phyloP scores from a whole-genome alignment of 495 filamentous ascomycete genomes.

The Hypoxylon subgilvum region DNA sequence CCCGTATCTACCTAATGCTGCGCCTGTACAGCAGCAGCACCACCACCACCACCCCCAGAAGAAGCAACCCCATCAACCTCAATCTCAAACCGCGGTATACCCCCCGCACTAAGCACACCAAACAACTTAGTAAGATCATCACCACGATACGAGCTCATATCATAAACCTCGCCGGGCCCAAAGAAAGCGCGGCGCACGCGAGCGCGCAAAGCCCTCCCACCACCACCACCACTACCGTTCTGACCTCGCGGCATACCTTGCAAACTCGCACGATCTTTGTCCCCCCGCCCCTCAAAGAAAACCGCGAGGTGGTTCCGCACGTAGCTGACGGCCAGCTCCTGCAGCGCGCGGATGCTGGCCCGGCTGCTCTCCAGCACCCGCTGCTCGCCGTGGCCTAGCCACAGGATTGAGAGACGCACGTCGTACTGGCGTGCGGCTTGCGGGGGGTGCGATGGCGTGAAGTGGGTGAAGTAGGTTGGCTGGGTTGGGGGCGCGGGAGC shows the following conservation, averaged over 20 bases:
- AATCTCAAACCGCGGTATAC: conserved; percentile 44
- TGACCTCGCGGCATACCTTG: too few relatives aligned
- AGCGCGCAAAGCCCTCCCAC: conserved; percentile 26
- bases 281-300: too few relatives aligned
- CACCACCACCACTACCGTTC: too few relatives aligned
- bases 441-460: too few relatives aligned
- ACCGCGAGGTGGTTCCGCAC: conserved; percentile 24
- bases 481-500: background rate
- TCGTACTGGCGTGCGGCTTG: conserved; percentile 11
- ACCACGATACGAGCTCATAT: conserved; percentile 39
- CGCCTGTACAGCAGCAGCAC: background rate
- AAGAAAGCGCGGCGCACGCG: conserved; percentile 29
- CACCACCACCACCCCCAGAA: background rate
- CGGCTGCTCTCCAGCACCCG: conserved; percentile 35
- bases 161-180: conserved; percentile 38
- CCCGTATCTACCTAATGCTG: background rate
- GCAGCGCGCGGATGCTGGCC: conserved; percentile 34
- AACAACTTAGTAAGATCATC: conserved; percentile 42
- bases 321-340: conserved; percentile 37
- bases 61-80: conserved; percentile 30
- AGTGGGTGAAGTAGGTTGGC: background rate
- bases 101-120: conserved; percentile 9
- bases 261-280: too few relatives aligned
- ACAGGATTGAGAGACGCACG: conserved; percentile 42
- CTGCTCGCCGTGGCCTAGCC: conserved; percentile 40